Evolutionary conservation across 192 early-diverging fungal species (phyloP).

Genomic region (Umbelopsis sp.): DNA sequence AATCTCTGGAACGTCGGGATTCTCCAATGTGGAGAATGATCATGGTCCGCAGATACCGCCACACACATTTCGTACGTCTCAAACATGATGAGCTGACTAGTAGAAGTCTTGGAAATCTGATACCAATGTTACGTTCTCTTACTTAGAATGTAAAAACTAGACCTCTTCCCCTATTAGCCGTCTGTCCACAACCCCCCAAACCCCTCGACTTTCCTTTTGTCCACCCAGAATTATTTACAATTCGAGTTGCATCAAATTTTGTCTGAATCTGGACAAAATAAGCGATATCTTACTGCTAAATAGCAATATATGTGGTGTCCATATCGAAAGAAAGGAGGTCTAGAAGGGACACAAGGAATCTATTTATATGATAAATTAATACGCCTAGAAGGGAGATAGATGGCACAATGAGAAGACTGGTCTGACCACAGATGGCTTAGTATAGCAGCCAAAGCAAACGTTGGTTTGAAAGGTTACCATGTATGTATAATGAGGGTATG

Average conservation of each 20-base stretch:
- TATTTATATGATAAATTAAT: neutral
- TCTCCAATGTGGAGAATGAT: conserved; percentile 17
- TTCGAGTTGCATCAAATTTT: neutral
- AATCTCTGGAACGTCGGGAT: conserved; percentile 18
- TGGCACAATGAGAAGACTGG: neutral
- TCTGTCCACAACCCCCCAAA: no score
- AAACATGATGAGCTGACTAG: neutral
- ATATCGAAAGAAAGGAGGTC: neutral
- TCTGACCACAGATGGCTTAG: neutral
- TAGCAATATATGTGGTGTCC: no score
- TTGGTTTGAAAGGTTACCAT: no score
- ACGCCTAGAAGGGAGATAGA: neutral
- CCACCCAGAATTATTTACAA: no score
- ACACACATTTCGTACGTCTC: neutral
- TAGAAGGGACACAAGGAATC: neutral
- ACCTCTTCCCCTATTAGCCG: no score
- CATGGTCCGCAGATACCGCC: conserved; percentile 1
- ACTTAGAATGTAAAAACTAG: no score
- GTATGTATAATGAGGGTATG: no score
- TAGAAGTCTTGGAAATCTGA: conserved; percentile 16
- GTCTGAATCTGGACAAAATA: conserved; percentile 14
- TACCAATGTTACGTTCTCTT: neutral
- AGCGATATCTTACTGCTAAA: neutral
- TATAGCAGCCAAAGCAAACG: no score
- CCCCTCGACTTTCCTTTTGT: no score